A percentile compares a stretch with the other conserved stretches of the same genome.
Conservation (phyloP, 345 rosid species). For the Salix viminalis region DNA sequence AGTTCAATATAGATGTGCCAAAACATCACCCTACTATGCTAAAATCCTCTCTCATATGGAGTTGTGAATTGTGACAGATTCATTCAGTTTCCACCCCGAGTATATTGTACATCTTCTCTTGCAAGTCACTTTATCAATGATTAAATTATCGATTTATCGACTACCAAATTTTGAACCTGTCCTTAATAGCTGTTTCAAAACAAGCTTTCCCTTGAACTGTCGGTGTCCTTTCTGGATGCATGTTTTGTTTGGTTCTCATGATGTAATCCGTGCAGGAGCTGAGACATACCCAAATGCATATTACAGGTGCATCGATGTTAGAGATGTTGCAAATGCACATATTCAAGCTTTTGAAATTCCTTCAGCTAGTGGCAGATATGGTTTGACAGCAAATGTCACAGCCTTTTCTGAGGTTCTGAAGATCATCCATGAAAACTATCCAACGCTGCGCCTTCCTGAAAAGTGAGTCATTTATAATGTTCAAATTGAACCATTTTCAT, state of each 20-base stretch:
- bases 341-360: background rate
- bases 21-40: background rate
- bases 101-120: too few relatives aligned
- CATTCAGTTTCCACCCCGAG: too few relatives aligned
- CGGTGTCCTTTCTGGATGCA: too few relatives aligned
- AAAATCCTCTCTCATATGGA: too few relatives aligned
- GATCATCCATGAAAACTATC: background rate
- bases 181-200: too few relatives aligned
- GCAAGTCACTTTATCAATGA: too few relatives aligned
- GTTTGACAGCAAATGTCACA: background rate
- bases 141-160: too few relatives aligned
- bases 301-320: conserved; percentile 3
- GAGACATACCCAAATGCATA: background rate
- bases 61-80: too few relatives aligned
- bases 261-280: conserved; percentile 1
- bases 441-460: background rate
- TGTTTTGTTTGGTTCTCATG: background rate
- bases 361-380: conserved; percentile 14
- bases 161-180: too few relatives aligned
- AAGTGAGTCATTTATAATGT: background rate
- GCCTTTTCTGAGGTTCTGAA: background rate
- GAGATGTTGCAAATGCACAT: conserved; percentile 16
- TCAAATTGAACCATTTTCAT: too few relatives aligned
- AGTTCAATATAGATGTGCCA: background rate
- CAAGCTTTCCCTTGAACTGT: background rate